Conservation (phyloP, 345 rosid genomes). For the Xanthoceras sorbifolium region DNA sequence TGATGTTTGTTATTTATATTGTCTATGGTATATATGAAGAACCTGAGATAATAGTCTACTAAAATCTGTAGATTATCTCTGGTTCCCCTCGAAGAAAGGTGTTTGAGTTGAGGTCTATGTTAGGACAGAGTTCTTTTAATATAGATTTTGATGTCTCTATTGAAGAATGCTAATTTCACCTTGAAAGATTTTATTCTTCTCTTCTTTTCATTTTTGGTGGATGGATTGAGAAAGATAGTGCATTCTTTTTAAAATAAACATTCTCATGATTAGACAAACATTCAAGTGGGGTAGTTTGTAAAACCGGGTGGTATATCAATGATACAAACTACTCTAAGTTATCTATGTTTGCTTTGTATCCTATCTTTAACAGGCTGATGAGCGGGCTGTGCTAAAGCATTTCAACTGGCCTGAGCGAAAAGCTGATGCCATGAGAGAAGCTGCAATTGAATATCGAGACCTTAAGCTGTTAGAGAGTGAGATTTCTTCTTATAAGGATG, state of each 20-base stretch:
- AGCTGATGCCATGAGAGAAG: slow-evolving; percentile 89
- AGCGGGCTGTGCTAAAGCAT: slow-evolving; percentile 87
- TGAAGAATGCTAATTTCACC: slow-evolving; percentile 1
- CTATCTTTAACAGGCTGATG: slow-evolving; percentile 64
- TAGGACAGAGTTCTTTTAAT: not conserved
- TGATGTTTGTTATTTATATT: not conserved
- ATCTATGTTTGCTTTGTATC: not conserved
- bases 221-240: not conserved
- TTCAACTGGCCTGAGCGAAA: slow-evolving; percentile 94
- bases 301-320: not conserved
- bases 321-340: not conserved
- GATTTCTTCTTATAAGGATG: slow-evolving; percentile 61
- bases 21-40: not conserved
- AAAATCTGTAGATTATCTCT: not conserved
- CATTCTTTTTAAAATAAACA: not conserved
- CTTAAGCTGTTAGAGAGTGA: slow-evolving; percentile 68
- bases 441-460: slow-evolving; percentile 80
- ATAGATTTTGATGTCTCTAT: not conserved
- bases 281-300: not conserved
- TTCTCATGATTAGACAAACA: too few relatives aligned
- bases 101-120: not conserved
- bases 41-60: not conserved
- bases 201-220: not conserved
- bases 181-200: not conserved
- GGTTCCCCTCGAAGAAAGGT: not conserved